phyloP scores from a whole-genome alignment of 305 asterid species.

The Solanum hybrid region DNA sequence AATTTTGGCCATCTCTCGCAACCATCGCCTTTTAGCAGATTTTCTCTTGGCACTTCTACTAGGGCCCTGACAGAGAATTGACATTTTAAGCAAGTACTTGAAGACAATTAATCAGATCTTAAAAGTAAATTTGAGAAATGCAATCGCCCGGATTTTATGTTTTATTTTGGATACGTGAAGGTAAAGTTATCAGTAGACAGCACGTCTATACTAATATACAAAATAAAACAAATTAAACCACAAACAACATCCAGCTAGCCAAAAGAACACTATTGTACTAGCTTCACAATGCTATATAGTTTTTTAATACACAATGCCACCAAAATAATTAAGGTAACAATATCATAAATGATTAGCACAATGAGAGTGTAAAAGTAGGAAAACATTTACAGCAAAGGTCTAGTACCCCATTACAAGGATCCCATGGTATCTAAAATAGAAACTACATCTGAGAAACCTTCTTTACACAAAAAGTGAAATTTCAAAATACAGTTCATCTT shows the following conservation, averaged over 20 bases:
- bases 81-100: background rate
- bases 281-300: background rate
- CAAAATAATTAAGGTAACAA: background rate
- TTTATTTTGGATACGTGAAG: background rate
- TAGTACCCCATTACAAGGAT: background rate
- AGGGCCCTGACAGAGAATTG: constrained; percentile 34
- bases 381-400: background rate
- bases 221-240: background rate
- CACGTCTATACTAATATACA: background rate
- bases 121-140: background rate
- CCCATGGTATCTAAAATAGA: background rate
- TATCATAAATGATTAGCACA: background rate
- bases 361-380: background rate
- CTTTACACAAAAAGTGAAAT: background rate
- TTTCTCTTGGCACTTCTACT: constrained; percentile 85
- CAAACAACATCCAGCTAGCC: background rate
- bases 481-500: background rate
- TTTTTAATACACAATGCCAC: background rate
- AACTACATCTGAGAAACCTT: background rate
- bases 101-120: background rate
- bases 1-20: constrained; percentile 74
- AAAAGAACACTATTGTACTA: background rate
- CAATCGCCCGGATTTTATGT: background rate
- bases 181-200: background rate
- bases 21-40: constrained; percentile 50